Conservation (phyloP, 2,329 filamentous ascomycete species). For the Penicillium sp. region DNA sequence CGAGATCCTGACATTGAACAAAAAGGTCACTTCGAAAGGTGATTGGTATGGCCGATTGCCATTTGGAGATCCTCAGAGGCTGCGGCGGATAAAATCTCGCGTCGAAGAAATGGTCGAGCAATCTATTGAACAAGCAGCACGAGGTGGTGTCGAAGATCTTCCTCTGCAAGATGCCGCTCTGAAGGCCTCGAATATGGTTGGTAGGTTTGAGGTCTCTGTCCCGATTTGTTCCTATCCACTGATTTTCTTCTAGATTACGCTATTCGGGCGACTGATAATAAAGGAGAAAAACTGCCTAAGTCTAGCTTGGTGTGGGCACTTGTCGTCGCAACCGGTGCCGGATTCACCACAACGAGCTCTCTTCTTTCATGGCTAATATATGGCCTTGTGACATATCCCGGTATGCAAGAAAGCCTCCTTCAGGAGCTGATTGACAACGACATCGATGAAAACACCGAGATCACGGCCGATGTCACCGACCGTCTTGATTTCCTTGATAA, state of each 20-base stretch:
- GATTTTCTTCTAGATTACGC: slow-evolving; percentile 51
- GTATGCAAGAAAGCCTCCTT: slow-evolving; percentile 60
- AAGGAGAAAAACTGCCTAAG: slow-evolving; percentile 59
- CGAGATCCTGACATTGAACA: slow-evolving; percentile 59
- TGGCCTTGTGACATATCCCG: slow-evolving; percentile 57
- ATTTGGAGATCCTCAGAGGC: slow-evolving; percentile 59
- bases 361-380: slow-evolving; percentile 64
- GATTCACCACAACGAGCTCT: slow-evolving; percentile 64
- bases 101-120: slow-evolving; percentile 28
- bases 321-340: slow-evolving; percentile 60
- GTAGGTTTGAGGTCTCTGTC: slow-evolving; percentile 40
- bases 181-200: slow-evolving; percentile 40
- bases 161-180: slow-evolving; percentile 52
- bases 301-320: slow-evolving; percentile 48
- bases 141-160: slow-evolving; percentile 32
- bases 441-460: slow-evolving; percentile 48
- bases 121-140: slow-evolving; percentile 25
- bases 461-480: slow-evolving; percentile 54
- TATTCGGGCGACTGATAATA: slow-evolving; percentile 57
- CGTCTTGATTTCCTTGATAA: slow-evolving; percentile 51
- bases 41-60: slow-evolving; percentile 62
- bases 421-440: slow-evolving; percentile 61
- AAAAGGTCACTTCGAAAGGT: slow-evolving; percentile 60
- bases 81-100: slow-evolving; percentile 30
- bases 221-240: not conserved